Conservation (phyloP, 768 basidiomycete genomes). For the Lentinula aciculospora region DNA sequence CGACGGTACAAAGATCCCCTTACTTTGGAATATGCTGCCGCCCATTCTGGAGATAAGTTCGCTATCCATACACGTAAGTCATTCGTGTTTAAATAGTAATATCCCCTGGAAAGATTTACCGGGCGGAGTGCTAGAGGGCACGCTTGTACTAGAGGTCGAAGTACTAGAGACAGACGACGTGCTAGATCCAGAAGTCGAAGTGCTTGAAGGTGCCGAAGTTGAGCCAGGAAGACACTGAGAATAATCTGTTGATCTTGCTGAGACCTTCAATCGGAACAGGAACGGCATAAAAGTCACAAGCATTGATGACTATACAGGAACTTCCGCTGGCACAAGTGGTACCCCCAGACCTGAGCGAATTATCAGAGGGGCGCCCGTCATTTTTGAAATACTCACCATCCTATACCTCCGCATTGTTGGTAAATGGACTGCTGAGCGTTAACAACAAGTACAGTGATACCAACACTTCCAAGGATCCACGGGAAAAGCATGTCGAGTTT, state of each 20-base stretch:
- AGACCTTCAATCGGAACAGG: neutral
- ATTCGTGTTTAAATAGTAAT: neutral
- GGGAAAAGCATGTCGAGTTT: neutral
- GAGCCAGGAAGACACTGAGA: constrained; percentile 43
- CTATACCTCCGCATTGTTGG: constrained; percentile 45
- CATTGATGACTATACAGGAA: constrained; percentile 38
- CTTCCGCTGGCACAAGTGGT: constrained; percentile 42
- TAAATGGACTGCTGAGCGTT: constrained; percentile 36
- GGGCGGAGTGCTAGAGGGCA: constrained; percentile 17
- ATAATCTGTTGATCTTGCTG: constrained; percentile 30
- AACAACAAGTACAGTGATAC: constrained; percentile 14
- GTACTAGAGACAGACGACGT: constrained; percentile 15
- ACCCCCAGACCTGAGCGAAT: constrained; percentile 34
- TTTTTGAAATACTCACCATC: constrained; percentile 28
- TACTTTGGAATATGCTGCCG: constrained; percentile 48
- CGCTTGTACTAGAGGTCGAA: constrained; percentile 14
- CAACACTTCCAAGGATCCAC: constrained; percentile 15
- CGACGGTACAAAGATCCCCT: neutral
- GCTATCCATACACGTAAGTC: constrained; percentile 16
- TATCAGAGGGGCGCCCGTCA: neutral
- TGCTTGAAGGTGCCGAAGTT: constrained; percentile 18
- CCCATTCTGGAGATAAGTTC: constrained; percentile 46
- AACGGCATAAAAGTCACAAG: constrained; percentile 25
- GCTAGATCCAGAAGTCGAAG: constrained; percentile 12
- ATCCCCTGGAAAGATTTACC: constrained; percentile 7